A percentile compares a stretch with the other conserved stretches of the same genome.
Evolutionary conservation across 805 yeast species (phyloP).

Genomic region (Debaryomyces castellii): DNA sequence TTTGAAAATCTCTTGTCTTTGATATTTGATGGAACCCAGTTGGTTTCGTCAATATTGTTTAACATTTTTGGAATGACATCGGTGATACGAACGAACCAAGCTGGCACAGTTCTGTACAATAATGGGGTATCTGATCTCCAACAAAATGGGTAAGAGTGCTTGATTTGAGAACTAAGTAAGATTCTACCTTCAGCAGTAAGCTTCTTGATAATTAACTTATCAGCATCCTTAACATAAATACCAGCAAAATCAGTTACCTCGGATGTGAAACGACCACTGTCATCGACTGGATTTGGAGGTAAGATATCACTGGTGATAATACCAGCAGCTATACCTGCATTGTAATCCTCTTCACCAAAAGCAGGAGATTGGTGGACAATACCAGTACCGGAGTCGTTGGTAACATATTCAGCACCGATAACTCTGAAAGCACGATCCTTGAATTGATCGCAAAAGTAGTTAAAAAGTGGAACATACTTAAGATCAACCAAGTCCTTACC

Average conservation of each 20-base stretch:
- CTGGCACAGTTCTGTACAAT: slow-evolving; percentile 93
- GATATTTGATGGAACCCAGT: slow-evolving; percentile 91
- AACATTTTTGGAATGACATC: slow-evolving; percentile 89
- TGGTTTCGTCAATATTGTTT: slow-evolving; percentile 77
- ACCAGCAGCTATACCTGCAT: slow-evolving; percentile 73
- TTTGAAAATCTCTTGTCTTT: slow-evolving; percentile 95
- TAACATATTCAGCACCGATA: slow-evolving; percentile 78
- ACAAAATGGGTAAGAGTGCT: slow-evolving; percentile 98
- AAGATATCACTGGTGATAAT: slow-evolving; percentile 63
- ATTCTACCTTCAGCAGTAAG: slow-evolving; percentile 77
- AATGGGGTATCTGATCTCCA: slow-evolving; percentile 99
- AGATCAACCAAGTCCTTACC: slow-evolving; percentile 81
- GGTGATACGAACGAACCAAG: slow-evolving; percentile 94
- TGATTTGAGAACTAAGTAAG: slow-evolving; percentile 75
- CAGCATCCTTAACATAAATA: slow-evolving; percentile 92
- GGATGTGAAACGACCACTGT: slow-evolving; percentile 77
- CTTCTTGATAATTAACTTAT: slow-evolving; percentile 81
- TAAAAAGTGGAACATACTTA: slow-evolving; percentile 80
- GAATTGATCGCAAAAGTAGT: slow-evolving; percentile 74
- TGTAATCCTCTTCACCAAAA: slow-evolving; percentile 98
- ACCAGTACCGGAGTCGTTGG: slow-evolving; percentile 97
- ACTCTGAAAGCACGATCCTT: slow-evolving; percentile 81
- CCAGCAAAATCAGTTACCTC: slow-evolving; percentile 79
- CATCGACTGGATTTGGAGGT: slow-evolving; percentile 96
- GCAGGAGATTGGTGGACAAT: slow-evolving; percentile 98